Evolutionary conservation across 108 stramenopile species (phyloP), one percentile per base, ranked within the genome.

Genomic region (Skeletonema tropicum): DNA sequence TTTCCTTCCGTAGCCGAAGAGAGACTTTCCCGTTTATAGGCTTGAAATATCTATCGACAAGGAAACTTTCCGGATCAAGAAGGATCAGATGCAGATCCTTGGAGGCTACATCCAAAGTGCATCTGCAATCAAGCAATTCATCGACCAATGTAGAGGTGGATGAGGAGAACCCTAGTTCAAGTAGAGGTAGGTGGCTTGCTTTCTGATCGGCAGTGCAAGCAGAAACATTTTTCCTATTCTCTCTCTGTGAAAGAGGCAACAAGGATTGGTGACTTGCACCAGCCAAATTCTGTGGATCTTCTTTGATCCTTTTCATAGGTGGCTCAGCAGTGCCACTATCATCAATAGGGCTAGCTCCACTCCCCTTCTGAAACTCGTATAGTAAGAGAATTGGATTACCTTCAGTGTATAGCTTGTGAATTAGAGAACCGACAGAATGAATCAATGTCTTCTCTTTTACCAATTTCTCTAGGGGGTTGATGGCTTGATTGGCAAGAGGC

Each of bases 381-480:
- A 55, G 23, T 55, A 55, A 55, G 52, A 55, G 52, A 55, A 55
- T 23, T 55, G 52, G 52, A 23, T 55, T 55, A 23, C 52, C 52
- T n/a, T 55, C 17, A 55, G 52, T 55, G 21, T 55, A 55, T 30
- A 78, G 5, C 12, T 57, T 29, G 64, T 71, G 23, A 19, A 78
- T 26, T 0, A 71, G 57, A 21, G 68, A 55, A 32, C 77, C 77
- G 3, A 71, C 35, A 29, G 66, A 39, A 60, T 60, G 70, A 57
- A 64, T 71, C 2, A 57, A 41, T 15, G 39, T 4, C 49, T 26
- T 19, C 25, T 66, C 73, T 45, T 74, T 57, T 13, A 23, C 38
- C 71, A 41, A 60, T 31, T 15, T 30, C 52, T 30, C 48, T 23
- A 52, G 25, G 17, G 32, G 45, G 2, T 25, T 39, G 17, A 57